These are phyloP conservation scores for Phytophthora pinifolia DNA, from an alignment of 352 stramenopile species.

Conservation along the genomic window DNA sequence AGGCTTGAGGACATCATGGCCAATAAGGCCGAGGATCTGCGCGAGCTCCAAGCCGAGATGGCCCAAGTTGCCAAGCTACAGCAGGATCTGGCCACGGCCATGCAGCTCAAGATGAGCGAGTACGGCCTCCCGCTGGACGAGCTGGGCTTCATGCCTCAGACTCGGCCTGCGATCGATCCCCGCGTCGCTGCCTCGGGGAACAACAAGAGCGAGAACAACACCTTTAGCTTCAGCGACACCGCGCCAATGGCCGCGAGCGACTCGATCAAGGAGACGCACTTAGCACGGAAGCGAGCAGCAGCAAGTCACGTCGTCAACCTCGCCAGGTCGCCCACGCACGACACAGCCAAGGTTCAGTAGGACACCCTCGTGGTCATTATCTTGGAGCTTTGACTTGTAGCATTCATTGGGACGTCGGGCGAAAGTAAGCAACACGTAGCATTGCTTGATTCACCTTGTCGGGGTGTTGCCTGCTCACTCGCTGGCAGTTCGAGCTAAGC, in stretches of 20 bases:
- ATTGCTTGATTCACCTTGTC: constrained; percentile 14
- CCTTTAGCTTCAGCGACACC: constrained; percentile 5
- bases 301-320: constrained; percentile 11
- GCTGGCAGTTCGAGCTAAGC: not conserved
- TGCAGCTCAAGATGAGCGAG: constrained; percentile 88
- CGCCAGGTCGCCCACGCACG: constrained; percentile 10
- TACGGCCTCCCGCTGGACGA: constrained; percentile 91
- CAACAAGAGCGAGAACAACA: constrained; percentile 36
- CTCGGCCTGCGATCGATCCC: constrained; percentile 20
- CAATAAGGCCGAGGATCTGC: constrained; percentile 82
- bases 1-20: constrained; percentile 91
- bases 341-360: constrained; percentile 19
- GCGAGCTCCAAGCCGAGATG: constrained; percentile 84
- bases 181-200: constrained; percentile 11
- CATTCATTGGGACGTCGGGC: not conserved
- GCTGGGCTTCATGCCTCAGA: constrained; percentile 68
- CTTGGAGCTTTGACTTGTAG: constrained; percentile 2
- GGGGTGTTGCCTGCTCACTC: not conserved
- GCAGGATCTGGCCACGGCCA: constrained; percentile 77
- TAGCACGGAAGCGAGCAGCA: constrained; percentile 21
- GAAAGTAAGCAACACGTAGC: constrained; percentile 4
- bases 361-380: not conserved
- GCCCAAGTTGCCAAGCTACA: constrained; percentile 71
- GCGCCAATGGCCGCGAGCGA: not conserved
- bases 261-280: constrained; percentile 16